Conservation (phyloP, 2,329 filamentous ascomycete genomes). For the Tolypocladium guangdongense region DNA sequence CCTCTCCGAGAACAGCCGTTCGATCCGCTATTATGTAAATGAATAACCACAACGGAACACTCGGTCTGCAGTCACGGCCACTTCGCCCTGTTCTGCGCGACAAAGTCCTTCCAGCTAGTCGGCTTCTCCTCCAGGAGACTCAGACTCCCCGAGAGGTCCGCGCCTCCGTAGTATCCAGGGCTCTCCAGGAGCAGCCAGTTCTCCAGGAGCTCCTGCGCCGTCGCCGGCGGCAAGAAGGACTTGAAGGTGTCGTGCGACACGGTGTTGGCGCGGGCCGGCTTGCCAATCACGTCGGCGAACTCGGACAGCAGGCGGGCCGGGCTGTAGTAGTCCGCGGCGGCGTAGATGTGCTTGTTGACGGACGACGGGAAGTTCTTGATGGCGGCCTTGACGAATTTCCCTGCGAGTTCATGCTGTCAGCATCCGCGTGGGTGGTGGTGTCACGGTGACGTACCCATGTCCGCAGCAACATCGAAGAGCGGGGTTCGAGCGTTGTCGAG, state of each 20-base stretch:
- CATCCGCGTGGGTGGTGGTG: too few species aligned
- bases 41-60: background rate
- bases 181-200: constrained; percentile 30
- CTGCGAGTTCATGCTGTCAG: constrained; percentile 5
- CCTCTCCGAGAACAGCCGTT: too few species aligned
- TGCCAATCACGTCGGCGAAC: constrained; percentile 23
- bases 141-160: constrained; percentile 19
- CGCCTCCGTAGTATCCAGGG: constrained; percentile 29
- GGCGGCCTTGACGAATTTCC: constrained; percentile 23
- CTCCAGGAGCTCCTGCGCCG: constrained; percentile 27
- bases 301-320: constrained; percentile 20
- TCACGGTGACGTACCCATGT: constrained; percentile 26
- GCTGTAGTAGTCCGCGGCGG: constrained; percentile 24
- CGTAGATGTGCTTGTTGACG: constrained; percentile 22
- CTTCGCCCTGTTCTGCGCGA: constrained; percentile 18
- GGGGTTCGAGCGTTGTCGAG: constrained; percentile 22
- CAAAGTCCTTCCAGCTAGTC: constrained; percentile 26
- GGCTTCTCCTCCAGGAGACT: constrained; percentile 23
- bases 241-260: constrained; percentile 24
- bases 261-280: constrained; percentile 17
- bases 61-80: constrained; percentile 9
- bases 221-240: constrained; percentile 16
- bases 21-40: too few species aligned
- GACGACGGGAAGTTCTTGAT: constrained; percentile 16
- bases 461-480: constrained; percentile 23